Evolutionary conservation across 306 rosid species (phyloP), one percentile per base, ranked within the genome.

Genomic region (Pyrus communis): DNA sequence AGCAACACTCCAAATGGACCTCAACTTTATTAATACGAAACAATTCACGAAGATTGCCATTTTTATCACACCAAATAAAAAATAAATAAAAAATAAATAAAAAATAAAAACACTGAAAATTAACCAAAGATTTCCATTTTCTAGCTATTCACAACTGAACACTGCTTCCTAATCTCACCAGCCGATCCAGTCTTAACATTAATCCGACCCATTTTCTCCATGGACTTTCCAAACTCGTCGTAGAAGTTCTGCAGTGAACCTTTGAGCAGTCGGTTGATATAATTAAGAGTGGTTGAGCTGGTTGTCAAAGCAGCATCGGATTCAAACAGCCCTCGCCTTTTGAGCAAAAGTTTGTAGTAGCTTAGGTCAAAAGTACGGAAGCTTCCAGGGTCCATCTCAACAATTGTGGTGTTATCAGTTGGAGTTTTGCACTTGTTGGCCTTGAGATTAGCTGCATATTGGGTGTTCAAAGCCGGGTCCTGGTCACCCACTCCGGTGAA

Each of bases 341-440:
- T 92, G 17, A 89, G 70, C 4, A 95, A 81, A 2, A 31, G 86
- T 0, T 69, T 30, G 81, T 84, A 95, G 84, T 95, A 95, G 76
- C 86, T 59, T 8, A 90, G 91, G 77, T 95, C 98, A 80, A 95
- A 95, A 69, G 98, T 86, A 27, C 86, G 83, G 80, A 75, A 84
- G 59, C 98, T 95, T 52, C 98, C 98, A 0, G 98, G 98, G 82
- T 95, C 98, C 97, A 95, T 90, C 83, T 90, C 97, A 23, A 92
- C 89, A 2, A 17, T 31, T 62, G 92, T 84, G 25, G 79, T 85
- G 62, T 81, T 92, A 60, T 84, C 96, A 59, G 51, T 89, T 15
- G 72, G 78, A 70, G 63, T 88, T 78, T 61, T 85, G 85, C 98
- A 95, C 81, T 95, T 95, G 11, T 79, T 92, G 21, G 87, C 81